Evolutionary conservation across 1,139 yeast genomes (phyloP), one percentile per base, ranked within the genome.

Genomic region (Saccharomyces pastorianus): DNA sequence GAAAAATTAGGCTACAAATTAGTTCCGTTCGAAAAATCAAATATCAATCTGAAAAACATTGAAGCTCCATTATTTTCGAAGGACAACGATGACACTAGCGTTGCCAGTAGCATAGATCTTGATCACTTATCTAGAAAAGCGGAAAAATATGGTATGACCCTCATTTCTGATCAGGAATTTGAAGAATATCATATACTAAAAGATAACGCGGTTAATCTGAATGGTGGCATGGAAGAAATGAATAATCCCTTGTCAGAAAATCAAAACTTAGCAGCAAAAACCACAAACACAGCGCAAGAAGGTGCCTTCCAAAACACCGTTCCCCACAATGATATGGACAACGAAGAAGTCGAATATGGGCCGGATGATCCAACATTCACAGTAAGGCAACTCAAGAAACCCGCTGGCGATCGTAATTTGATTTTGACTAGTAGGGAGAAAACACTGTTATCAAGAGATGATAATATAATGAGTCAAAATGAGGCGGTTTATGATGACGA

Each of bases 1-100:
- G 51, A 55, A 7, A 47, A 48, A 9, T 42, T 64, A 9, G 73
- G 73, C 2, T 65, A 59, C 53, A 46, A 47, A 1, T 38, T 70
- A 11, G 60, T 64, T n/a, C 62, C 65, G 3, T 11, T 54, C 6
- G 53, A 47, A 13, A 55, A 48, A 2, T 6, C 25, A 1, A 42
- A 25, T 38, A 9, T 9, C n/a, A 38, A 38, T 20, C 26, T 20
- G 4, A 11, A 17, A 20, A 17, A 20, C 13, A 38, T 14, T 6
- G 44, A 38, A 5, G 13, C 44, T 9, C 44, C 26, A 20, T 38
- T 6, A 17, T 38, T 38, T 17, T 11, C 11, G n/a, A 20, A 8
- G 11, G 44, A 38, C 11, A 38, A 38, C 9, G 44, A 38, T n/a
- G 44, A 11, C 25, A 20, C 9, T 20, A 38, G 25, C 17, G n/a